These are phyloP conservation scores for Epichloe bromicola DNA, from an alignment of 2,329 filamentous ascomycete genomes.

Conservation along the genomic window DNA sequence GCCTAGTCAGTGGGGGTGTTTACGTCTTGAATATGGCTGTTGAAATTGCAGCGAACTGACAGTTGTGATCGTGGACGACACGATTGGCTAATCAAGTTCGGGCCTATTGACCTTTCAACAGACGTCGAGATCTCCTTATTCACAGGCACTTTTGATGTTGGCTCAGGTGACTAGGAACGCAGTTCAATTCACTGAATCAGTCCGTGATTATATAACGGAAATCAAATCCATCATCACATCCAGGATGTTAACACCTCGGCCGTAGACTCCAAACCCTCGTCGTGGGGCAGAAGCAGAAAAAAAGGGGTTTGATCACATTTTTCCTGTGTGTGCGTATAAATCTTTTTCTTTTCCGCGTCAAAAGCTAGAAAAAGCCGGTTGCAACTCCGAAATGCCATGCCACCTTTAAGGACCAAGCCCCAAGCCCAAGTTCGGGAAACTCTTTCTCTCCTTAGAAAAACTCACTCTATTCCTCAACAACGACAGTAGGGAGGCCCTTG, in stretches of 20 bases:
- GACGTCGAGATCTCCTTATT: too few species aligned
- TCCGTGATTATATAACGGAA: not conserved
- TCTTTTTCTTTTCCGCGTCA: constrained; percentile 24
- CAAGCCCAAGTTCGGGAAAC: constrained; percentile 25
- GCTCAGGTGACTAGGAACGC: not conserved
- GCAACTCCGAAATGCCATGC: constrained; percentile 35
- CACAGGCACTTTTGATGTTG: not conserved
- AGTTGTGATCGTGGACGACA: not conserved
- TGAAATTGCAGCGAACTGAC: not conserved
- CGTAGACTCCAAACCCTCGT: not conserved
- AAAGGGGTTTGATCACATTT: constrained; percentile 22
- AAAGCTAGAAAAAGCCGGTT: constrained; percentile 31
- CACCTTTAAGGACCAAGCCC: constrained; percentile 28
- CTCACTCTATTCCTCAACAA: constrained; percentile 59
- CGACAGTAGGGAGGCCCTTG: constrained; percentile 89
- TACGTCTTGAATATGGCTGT: not conserved
- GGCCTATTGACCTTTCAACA: not conserved
- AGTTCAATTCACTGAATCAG: not conserved
- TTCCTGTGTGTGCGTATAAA: constrained; percentile 7
- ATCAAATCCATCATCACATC: constrained; percentile 5
- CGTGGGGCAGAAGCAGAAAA: constrained; percentile 1
- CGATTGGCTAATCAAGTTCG: not conserved
- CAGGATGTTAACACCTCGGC: not conserved
- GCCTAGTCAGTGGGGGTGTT: not conserved
- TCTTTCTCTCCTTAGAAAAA: constrained; percentile 2